phyloP scores from a whole-genome alignment of 345 rosid species.

The Aurinia saxatilis region DNA sequence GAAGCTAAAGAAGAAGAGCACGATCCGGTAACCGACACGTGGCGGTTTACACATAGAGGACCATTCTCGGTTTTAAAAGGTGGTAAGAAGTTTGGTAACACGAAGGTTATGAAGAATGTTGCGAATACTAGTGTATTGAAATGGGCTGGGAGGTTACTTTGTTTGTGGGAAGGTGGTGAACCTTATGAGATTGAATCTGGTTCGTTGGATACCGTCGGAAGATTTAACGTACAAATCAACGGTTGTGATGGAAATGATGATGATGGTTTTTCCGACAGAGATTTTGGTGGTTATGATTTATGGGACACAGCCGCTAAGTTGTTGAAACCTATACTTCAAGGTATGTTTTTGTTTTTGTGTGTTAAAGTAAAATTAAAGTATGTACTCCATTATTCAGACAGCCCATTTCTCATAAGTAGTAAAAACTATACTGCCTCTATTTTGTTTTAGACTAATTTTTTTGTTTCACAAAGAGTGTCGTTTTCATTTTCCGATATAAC shows the following conservation, averaged over 20 bases:
- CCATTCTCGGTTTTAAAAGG: slow-evolving; percentile 80
- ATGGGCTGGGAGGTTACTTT: slow-evolving; percentile 71
- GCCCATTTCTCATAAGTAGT: too few species aligned
- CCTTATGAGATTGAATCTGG: slow-evolving; percentile 73
- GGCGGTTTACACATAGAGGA: slow-evolving; percentile 77
- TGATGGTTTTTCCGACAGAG: slow-evolving; percentile 5
- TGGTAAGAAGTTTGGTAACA: slow-evolving; percentile 63
- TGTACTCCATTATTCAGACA: slow-evolving; percentile 30
- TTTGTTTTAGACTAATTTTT: too few species aligned
- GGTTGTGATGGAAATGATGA: slow-evolving; percentile 22
- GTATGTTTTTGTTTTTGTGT: slow-evolving; percentile 32
- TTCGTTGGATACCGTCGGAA: slow-evolving; percentile 66
- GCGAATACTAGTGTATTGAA: slow-evolving; percentile 79
- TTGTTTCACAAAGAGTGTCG: too few species aligned
- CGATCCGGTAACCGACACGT: slow-evolving; percentile 55
- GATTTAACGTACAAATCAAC: slow-evolving; percentile 35
- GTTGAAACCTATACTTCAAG: slow-evolving; percentile 63
- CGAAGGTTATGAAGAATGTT: slow-evolving; percentile 92
- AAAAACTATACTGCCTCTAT: too few species aligned
- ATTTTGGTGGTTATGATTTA: slow-evolving; percentile 18
- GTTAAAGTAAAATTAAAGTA: slow-evolving; percentile 14
- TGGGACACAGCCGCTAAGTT: slow-evolving; percentile 59
- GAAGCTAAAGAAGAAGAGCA: slow-evolving; percentile 86
- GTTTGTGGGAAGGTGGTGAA: slow-evolving; percentile 94
- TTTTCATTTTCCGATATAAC: too few species aligned